Percentiles rank a stretch among this genome's conserved stretches.
Conservation (phyloP, 176 grass and related monocot genomes). For the Carex littledalei region DNA sequence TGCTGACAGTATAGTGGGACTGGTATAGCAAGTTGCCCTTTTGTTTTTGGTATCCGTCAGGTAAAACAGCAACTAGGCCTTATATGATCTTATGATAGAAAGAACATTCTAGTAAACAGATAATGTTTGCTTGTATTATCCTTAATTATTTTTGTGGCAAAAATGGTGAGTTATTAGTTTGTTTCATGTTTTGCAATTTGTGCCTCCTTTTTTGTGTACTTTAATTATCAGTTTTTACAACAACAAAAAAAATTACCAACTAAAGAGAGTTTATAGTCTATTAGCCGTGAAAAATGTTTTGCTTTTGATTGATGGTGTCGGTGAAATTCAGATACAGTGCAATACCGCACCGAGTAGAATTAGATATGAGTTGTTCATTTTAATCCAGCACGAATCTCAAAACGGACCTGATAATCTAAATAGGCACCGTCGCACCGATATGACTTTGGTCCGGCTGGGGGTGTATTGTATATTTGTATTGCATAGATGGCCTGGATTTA, state of each 20-base stretch:
- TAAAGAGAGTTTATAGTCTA: background rate
- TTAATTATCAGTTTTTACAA: background rate
- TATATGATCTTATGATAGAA: constrained; percentile 3
- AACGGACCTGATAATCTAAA: no score
- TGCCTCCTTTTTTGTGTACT: background rate
- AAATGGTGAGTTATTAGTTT: background rate
- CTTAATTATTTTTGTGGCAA: background rate
- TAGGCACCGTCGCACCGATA: no score
- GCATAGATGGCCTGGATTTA: background rate
- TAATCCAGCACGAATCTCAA: no score
- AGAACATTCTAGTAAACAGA: background rate
- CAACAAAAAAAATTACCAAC: background rate
- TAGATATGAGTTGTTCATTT: no score
- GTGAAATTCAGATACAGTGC: no score
- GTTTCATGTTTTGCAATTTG: background rate
- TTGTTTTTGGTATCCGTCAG: background rate
- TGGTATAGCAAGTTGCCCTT: constrained; percentile 9
- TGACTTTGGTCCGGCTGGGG: no score
- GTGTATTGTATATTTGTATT: background rate
- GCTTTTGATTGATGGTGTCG: no score
- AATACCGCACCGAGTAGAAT: no score
- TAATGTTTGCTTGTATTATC: background rate
- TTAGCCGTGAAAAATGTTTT: background rate
- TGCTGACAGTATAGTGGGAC: constrained; percentile 17
- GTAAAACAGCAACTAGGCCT: background rate